phyloP scores from a whole-genome alignment of 1,284 basidiomycete species.

The Ceratobasidium sp. region DNA sequence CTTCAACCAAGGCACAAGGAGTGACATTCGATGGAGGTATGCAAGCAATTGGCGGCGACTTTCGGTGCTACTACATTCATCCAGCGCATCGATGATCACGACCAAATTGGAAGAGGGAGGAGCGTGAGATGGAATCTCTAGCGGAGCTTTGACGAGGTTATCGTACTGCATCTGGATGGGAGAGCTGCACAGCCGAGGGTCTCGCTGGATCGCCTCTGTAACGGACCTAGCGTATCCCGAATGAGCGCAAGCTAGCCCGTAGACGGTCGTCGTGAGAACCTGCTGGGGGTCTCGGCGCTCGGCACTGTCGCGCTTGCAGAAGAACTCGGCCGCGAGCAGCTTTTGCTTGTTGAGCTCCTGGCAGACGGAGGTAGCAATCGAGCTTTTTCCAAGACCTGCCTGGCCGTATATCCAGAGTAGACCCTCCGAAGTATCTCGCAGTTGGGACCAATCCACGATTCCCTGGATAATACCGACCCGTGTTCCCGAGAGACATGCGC shows the following conservation, averaged over 20 bases:
- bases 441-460: not conserved
- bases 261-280: not conserved
- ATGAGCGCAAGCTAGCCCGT: not conserved
- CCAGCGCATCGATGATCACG: constrained; percentile 32
- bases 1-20: not conserved
- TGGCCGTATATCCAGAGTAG: not conserved
- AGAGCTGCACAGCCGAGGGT: not conserved
- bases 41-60: not conserved
- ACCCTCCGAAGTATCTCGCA: not conserved
- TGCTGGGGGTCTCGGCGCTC: not conserved
- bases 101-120: not conserved
- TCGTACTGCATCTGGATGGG: not conserved
- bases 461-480: not conserved
- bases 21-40: not conserved
- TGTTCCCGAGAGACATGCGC: not conserved
- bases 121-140: not conserved
- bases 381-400: not conserved
- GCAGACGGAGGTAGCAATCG: not conserved
- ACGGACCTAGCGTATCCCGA: not conserved
- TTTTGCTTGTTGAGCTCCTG: not conserved
- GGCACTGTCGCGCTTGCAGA: not conserved
- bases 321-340: not conserved
- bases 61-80: constrained; percentile 21
- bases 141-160: not conserved
- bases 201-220: not conserved